Base-by-base conservation (phyloP, 805 yeast species). In the Kazachstania martiniae region DNA sequence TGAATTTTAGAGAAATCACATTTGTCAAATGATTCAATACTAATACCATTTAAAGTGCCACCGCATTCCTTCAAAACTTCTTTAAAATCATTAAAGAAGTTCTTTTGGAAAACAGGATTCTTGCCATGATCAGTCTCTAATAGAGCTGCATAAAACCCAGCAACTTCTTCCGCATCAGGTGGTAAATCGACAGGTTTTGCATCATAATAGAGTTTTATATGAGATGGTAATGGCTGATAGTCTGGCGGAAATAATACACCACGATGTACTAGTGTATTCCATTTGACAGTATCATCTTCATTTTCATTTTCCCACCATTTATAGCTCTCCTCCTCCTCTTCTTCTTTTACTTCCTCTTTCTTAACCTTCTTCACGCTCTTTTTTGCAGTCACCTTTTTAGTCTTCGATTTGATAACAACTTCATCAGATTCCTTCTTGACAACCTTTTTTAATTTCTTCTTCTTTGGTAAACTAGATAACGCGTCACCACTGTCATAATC, bases 191-290 rank as follows among this genome's bases (percentile, higher is more conserved):
- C 87, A 0, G 91, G 82, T 42, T 71, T 66, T 1, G 83, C 84
- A 43, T 80, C 79, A 48, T 89, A 87, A 37, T 72, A 67, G 33
- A 89, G 46, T 49, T 80, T 83, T 25, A 87, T 81, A 46, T 72
- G 68, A 4, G 71, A 61, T 0, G 97, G 97, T 27, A 89, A 60
- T 3, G 91, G 86, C 50, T 79, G 87, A 54, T 89, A 89, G 3
- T 74, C 79, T 0, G 97, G 96, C 2, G 98, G 96, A 48, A 89
- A 89, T 21, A 87, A 60, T 9, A 89, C 95, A 47, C 98, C 98
- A 42, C 71, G 76, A 53, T 89, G 98, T 40, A 73, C 84, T 32
- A 89, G 61, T 1, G 86, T 70, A 16, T 74, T 77, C 98, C 98
- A 89, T 51, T 85, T 84, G 34, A 77, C 66, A 26, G 77, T 72